Evolutionary conservation across 129 eudicot species (phyloP), one percentile per base, ranked within the genome.

Genomic region (Erigeron canadensis): DNA sequence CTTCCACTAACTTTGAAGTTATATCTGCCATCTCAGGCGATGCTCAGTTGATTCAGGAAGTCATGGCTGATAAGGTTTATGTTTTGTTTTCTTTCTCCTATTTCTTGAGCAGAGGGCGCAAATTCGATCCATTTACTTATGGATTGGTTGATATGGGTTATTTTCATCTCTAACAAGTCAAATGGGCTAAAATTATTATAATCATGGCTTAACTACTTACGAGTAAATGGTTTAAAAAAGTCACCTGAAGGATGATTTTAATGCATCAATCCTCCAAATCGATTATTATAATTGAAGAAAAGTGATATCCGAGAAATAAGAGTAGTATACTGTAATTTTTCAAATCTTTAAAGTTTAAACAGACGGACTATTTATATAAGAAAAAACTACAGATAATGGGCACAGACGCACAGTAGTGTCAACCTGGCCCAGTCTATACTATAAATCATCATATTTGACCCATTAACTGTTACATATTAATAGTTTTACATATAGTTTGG

Each of bases 1-100:
- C 96, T 68, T 82, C 92, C 76, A 82, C 81, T 45, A 89, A 81
- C 34, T 89, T 89, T 65, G 85, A 86, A 57, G 86, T 89, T 41
- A 80, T 89, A 48, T 75, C 93, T 45, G 79, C 84, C 72, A 84
- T 86, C 65, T 86, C 96, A 15, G 67, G 86, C 13, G 96, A 89
- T 71, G 88, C 96, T 22, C 92, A 89, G 69, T 23, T 73, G 63
- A 89, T 89, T 56, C 96, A 89, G 63, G 96, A 89, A 60, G 96
- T 84, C 64, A 86, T 89, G 63, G 90, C 96, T 19, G 86, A 82
- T 17, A 89, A 89, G 93, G 96, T 89, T 62, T 51, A 28, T 28
- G 3, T 55, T 34, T 60, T 69, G 50, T 55, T 40, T 55, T 66
- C 45, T 53, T 65, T 60, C 44, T 60, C 43, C n/a, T 11, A 60